A percentile compares a stretch with the other conserved stretches of the same genome.
These are phyloP conservation scores for Suzukiozyma palmioleophila DNA, from an alignment of 1,139 yeast genomes.

Conservation along the genomic window DNA sequence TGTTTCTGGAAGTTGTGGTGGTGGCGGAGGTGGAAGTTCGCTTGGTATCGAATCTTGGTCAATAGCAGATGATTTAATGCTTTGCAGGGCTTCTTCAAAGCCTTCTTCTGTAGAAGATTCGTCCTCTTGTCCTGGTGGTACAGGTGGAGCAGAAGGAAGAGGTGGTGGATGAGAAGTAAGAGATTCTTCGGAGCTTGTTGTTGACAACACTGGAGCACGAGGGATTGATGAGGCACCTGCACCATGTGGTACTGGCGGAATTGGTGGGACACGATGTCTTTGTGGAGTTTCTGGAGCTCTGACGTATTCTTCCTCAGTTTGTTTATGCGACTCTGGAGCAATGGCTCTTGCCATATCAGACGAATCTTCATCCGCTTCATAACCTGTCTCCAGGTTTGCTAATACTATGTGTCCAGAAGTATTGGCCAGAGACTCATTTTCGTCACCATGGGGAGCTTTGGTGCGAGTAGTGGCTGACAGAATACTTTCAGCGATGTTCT, in stretches of 20 bases:
- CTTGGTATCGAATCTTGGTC: no score
- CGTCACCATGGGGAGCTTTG: neutral
- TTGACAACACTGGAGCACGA: conserved; percentile 6
- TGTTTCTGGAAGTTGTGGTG: conserved; percentile 8
- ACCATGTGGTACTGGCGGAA: conserved; percentile 14
- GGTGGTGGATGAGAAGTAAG: conserved; percentile 7
- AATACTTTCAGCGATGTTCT: neutral
- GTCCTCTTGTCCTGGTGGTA: conserved; percentile 8
- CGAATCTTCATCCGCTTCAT: conserved; percentile 43
- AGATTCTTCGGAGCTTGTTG: neutral
- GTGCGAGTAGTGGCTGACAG: neutral
- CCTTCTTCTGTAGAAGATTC: conserved; percentile 6
- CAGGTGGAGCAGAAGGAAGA: conserved; percentile 12
- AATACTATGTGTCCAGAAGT: neutral
- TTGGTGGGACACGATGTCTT: conserved; percentile 10
- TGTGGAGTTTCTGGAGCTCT: conserved; percentile 6
- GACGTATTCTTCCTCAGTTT: neutral
- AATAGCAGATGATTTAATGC: no score
- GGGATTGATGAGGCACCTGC: conserved; percentile 10
- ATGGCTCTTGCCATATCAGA: conserved; percentile 26
- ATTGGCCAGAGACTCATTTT: neutral
- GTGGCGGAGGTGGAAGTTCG: conserved; percentile 9
- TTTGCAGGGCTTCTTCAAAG: neutral
- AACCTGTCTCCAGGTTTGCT: conserved; percentile 22
- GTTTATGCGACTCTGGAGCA: conserved; percentile 1